A percentile compares a stretch with the other conserved stretches of the same genome.
These are phyloP conservation scores for Penicillium thymicola DNA, from an alignment of 2,329 filamentous ascomycete species.

Conservation along the genomic window DNA sequence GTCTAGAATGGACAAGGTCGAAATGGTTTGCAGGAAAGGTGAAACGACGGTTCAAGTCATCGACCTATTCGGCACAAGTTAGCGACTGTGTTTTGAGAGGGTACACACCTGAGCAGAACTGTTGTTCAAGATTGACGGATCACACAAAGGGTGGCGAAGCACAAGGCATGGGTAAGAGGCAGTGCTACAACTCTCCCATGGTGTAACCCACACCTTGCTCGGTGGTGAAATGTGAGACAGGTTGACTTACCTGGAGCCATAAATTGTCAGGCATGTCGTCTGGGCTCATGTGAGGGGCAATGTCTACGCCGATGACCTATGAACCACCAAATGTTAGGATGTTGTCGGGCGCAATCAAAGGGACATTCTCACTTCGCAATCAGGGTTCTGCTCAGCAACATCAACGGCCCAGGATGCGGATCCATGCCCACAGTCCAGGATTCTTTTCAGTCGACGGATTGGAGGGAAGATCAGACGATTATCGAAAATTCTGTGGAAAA, in stretches of 20 bases:
- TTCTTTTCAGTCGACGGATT: constrained; percentile 53
- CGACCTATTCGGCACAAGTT: constrained; percentile 47
- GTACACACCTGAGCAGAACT: background rate
- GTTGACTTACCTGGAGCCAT: constrained; percentile 57
- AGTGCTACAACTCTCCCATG: background rate
- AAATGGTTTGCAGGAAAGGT: constrained; percentile 70
- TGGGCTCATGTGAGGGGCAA: constrained; percentile 67
- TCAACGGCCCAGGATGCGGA: constrained; percentile 68
- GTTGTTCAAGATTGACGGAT: background rate
- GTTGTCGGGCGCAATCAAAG: background rate
- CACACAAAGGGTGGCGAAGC: background rate
- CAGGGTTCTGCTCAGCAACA: constrained; percentile 62
- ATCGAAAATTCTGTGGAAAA: constrained; percentile 64
- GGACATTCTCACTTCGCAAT: constrained; percentile 57
- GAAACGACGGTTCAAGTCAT: constrained; percentile 67
- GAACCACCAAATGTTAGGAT: constrained; percentile 17
- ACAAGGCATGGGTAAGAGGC: background rate
- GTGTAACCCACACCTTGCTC: background rate
- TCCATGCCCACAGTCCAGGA: constrained; percentile 72
- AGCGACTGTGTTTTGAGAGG: constrained; percentile 13
- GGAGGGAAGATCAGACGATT: constrained; percentile 68
- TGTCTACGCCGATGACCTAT: constrained; percentile 69
- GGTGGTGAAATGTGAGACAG: constrained; percentile 1
- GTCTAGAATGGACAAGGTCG: constrained; percentile 76
- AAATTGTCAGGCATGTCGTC: constrained; percentile 64